Base-by-base conservation (phyloP, 495 filamentous ascomycete genomes). In the Hypoxylon lenormandii region DNA sequence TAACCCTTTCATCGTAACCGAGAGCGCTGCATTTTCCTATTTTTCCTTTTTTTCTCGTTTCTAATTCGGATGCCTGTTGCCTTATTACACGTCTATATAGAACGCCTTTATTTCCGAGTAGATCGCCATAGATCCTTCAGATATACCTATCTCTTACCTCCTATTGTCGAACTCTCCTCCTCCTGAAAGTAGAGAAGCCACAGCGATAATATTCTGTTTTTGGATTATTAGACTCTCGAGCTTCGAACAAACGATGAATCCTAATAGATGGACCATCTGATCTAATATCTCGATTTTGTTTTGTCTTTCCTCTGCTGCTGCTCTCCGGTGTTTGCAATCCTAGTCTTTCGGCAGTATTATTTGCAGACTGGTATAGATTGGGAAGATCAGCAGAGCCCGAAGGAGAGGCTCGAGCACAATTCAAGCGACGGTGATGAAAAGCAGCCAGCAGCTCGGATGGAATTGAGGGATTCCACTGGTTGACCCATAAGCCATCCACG, bases 291-390 rank as follows among this genome's bases (percentile, higher is more conserved):
- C 47, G 28, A 47, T 56, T 64, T 30, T 16, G 52, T 66, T 11
- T 40, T 49, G 52, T 62, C n/a, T n/a, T 46, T 57, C 10, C 30
- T 33, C 30, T 7, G 30, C 30, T 33, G 23, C 2, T 33, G 30
- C 46, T 60, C 46, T 60, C 61, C 54, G 40, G 47, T 13, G 37
- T 26, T 60, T 23, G 60, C 38, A 51, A 57, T 4, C 54, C 54
- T 16, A 28, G 53, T 55, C 23, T 28, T 47, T 66, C 62, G 68
- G 68, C 49, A 26, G 63, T 51, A 51, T 66, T 66, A 71, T 66
- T 54, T 61, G 62, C 53, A 56, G 45, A 18, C 52, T 55, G 62
- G 16, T 66, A 63, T 66, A 55, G 22, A 28, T 47, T 51, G 48
- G n/a, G 23, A 7, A 46, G 60, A 65, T 70, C 66, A 51, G 43